A percentile compares a stretch with the other conserved stretches of the same genome.
These are phyloP conservation scores for Coprinellus micaceus DNA, from an alignment of 768 basidiomycete species.

Conservation along the genomic window DNA sequence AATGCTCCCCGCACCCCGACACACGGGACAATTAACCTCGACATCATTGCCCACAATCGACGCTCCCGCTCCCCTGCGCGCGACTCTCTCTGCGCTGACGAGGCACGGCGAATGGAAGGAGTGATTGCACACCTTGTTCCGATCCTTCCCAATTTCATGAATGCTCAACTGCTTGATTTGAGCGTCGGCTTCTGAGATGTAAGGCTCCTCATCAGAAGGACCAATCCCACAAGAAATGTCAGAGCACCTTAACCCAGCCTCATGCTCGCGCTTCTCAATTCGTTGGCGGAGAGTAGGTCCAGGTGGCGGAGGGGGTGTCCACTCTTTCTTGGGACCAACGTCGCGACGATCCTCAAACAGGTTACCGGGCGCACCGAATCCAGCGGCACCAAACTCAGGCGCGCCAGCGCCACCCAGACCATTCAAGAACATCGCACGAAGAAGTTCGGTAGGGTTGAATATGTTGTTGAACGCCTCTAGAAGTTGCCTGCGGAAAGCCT, in stretches of 20 bases:
- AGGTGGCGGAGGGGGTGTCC: slow-evolving; percentile 61
- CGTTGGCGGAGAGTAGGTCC: slow-evolving; percentile 70
- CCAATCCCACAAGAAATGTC: slow-evolving; percentile 74
- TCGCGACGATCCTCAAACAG: too few relatives aligned
- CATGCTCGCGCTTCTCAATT: slow-evolving; percentile 68
- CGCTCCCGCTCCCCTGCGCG: slow-evolving; percentile 55
- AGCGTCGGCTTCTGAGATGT: slow-evolving; percentile 26
- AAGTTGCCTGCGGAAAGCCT: too few relatives aligned
- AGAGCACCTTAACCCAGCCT: slow-evolving; percentile 66
- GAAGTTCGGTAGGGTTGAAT: not conserved
- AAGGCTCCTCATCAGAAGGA: slow-evolving; percentile 70
- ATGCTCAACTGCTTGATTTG: slow-evolving; percentile 39
- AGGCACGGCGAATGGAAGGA: slow-evolving; percentile 71
- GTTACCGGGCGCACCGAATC: not conserved
- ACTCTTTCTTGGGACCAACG: slow-evolving; percentile 37
- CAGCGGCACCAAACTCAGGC: slow-evolving; percentile 14
- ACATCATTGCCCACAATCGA: slow-evolving; percentile 39
- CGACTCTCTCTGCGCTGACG: slow-evolving; percentile 63
- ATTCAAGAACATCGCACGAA: slow-evolving; percentile 8
- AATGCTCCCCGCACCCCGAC: slow-evolving; percentile 60
- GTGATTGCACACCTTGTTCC: slow-evolving; percentile 51
- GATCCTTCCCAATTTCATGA: slow-evolving; percentile 20
- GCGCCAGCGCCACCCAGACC: slow-evolving; percentile 18
- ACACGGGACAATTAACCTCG: slow-evolving; percentile 74
- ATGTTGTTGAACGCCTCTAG: too few relatives aligned